These are phyloP conservation scores for Alternaria metachromatica DNA, from an alignment of 2,329 filamentous ascomycete species.

Conservation along the genomic window DNA sequence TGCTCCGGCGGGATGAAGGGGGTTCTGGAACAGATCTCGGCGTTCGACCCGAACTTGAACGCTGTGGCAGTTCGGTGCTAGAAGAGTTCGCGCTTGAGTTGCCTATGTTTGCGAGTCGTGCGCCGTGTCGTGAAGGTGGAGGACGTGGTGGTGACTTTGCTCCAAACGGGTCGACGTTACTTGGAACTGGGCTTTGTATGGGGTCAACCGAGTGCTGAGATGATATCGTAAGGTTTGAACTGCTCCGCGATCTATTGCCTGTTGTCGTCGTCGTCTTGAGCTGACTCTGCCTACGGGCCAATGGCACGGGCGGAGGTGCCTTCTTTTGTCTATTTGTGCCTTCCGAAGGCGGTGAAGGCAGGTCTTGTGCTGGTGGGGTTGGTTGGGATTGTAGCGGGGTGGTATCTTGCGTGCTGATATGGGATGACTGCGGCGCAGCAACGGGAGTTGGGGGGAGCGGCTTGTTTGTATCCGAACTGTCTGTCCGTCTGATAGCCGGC, in stretches of 20 bases:
- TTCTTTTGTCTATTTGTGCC: constrained; percentile 34
- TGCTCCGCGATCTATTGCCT: constrained; percentile 43
- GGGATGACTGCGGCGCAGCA: constrained; percentile 21
- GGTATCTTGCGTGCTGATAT: constrained; percentile 31
- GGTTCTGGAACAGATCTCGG: constrained; percentile 28
- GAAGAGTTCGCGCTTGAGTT: constrained; percentile 40
- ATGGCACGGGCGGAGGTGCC: constrained; percentile 43
- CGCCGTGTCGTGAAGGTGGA: constrained; percentile 42
- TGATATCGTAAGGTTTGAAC: constrained; percentile 45
- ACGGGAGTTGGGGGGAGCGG: constrained; percentile 64
- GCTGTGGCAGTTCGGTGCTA: constrained; percentile 35
- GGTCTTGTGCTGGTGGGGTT: constrained; percentile 16
- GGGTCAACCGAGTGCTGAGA: constrained; percentile 44
- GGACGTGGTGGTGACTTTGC: constrained; percentile 43
- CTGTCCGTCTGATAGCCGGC: constrained; percentile 30
- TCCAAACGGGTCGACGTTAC: constrained; percentile 23
- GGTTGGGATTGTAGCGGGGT: constrained; percentile 21
- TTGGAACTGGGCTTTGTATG: constrained; percentile 21
- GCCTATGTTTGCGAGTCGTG: constrained; percentile 29
- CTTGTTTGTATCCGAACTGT: constrained; percentile 64
- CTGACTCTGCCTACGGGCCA: constrained; percentile 46
- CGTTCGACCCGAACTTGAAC: constrained; percentile 27
- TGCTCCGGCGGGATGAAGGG: constrained; percentile 32
- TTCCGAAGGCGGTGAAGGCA: constrained; percentile 30
- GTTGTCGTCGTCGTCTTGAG: constrained; percentile 37